phyloP scores from a whole-genome alignment of 345 rosid genomes.

The Eucalyptus urophylla region DNA sequence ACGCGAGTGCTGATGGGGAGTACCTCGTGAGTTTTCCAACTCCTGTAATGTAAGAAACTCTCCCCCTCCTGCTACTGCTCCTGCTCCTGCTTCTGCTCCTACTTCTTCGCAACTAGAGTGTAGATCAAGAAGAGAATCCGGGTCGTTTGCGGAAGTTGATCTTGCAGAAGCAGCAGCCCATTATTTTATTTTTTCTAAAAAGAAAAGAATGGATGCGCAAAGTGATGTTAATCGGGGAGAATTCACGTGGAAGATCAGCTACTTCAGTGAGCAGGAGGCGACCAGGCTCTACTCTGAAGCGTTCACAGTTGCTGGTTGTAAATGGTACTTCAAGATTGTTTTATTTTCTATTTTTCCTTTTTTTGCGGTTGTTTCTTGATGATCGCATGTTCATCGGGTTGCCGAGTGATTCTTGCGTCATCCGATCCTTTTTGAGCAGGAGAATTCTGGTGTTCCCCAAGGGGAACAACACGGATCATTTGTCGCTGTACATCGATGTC shows the following conservation, averaged over 20 bases:
- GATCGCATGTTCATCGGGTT: neutral
- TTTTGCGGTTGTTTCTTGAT: neutral
- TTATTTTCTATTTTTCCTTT: too few species aligned
- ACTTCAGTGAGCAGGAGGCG: neutral
- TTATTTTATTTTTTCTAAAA: too few species aligned
- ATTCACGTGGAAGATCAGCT: neutral
- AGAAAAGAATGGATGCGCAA: neutral
- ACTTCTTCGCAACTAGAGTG: neutral
- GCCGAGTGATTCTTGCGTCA: neutral
- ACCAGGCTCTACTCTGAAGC: neutral
- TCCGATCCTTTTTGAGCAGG: neutral
- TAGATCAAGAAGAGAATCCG: neutral
- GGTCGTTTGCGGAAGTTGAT: neutral
- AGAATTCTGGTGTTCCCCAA: neutral
- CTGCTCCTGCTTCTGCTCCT: neutral
- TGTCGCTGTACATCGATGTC: constrained; percentile 1
- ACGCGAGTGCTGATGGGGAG: neutral
- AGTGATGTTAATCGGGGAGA: neutral
- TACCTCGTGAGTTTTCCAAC: neutral
- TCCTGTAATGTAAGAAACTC: neutral
- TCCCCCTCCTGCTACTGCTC: neutral
- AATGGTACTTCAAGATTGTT: neutral
- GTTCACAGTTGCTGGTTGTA: neutral
- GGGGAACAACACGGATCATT: neutral
- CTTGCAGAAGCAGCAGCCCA: neutral